Evolutionary conservation across 352 stramenopile genomes (phyloP).

Genomic region (Peronosclerospora sorghi): DNA sequence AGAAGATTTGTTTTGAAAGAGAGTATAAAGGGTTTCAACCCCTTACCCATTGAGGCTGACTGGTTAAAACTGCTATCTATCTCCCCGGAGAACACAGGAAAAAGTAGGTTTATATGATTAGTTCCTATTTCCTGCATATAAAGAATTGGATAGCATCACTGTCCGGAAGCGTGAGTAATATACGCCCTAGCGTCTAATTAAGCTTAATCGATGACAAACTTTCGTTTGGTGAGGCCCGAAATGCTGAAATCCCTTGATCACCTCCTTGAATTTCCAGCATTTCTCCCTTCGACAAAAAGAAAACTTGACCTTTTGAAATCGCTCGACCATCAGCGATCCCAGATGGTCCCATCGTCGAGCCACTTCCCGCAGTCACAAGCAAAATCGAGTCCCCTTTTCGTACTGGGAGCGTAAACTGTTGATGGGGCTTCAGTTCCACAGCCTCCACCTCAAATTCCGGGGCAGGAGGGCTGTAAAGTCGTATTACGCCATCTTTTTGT

Average conservation of each 20-base stretch:
- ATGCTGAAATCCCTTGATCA: constrained; percentile 25
- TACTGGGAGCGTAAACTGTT: constrained; percentile 25
- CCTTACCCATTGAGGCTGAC: too few relatives aligned
- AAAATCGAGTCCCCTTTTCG: constrained; percentile 42
- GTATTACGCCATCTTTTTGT: constrained; percentile 32
- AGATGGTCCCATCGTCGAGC: constrained; percentile 15
- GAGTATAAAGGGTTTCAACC: too few relatives aligned
- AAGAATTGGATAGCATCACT: background rate
- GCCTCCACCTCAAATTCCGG: constrained; percentile 88
- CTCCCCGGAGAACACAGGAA: constrained; percentile 3
- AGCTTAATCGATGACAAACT: constrained; percentile 11
- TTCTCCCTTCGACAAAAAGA: constrained; percentile 38
- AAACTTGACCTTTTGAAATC: constrained; percentile 37
- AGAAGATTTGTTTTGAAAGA: too few relatives aligned
- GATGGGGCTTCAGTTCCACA: constrained; percentile 26
- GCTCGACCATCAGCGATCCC: constrained; percentile 8
- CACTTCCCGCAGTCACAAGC: constrained; percentile 33
- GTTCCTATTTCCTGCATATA: constrained; percentile 8
- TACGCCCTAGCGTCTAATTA: constrained; percentile 8
- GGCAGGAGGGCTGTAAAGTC: constrained; percentile 84
- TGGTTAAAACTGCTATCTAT: too few relatives aligned
- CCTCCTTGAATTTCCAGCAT: constrained; percentile 28
- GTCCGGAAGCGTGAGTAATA: constrained; percentile 3
- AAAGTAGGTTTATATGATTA: constrained; percentile 10
- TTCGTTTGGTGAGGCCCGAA: constrained; percentile 50